Conservation (phyloP, 2,329 filamentous ascomycete species). For the Cladosporium colombiae region DNA sequence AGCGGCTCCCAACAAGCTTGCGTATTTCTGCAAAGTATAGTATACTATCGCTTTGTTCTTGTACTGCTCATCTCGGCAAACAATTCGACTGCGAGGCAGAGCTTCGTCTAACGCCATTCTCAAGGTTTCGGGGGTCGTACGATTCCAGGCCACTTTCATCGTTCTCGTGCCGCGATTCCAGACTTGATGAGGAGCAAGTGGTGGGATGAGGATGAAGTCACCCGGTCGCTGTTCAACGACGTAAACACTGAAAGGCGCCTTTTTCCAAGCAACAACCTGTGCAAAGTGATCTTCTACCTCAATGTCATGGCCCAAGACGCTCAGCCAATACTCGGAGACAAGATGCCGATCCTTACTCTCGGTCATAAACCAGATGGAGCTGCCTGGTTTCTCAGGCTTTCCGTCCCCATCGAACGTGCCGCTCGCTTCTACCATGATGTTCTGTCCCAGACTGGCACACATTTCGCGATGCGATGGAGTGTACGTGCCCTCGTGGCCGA, state of each 20-base stretch:
- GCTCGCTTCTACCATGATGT: conserved; percentile 96
- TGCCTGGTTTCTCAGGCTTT: conserved; percentile 73
- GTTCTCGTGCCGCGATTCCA: conserved; percentile 97
- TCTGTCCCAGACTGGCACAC: conserved; percentile 94
- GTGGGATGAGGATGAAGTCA: conserved; percentile 91
- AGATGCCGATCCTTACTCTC: conserved; percentile 88
- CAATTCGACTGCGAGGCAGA: conserved; percentile 81
- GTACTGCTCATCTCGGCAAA: conserved; percentile 97
- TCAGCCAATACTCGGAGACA: conserved; percentile 91
- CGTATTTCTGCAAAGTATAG: conserved; percentile 81
- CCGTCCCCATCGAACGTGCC: conserved; percentile 63
- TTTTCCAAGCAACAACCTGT: conserved; percentile 92
- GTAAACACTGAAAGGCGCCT: conserved; percentile 89
- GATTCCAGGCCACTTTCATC: conserved; percentile 98
- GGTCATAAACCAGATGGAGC: conserved; percentile 98
- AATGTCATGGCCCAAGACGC: conserved; percentile 90
- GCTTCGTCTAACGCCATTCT: conserved; percentile 84
- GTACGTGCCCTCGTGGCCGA: conserved; percentile 95
- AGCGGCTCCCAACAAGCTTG: conserved; percentile 58
- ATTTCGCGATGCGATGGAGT: conserved; percentile 95
- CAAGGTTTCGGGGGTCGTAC: conserved; percentile 88
- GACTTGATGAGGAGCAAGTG: conserved; percentile 91
- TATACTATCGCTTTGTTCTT: conserved; percentile 97
- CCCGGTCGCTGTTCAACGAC: conserved; percentile 87
- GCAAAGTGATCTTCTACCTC: conserved; percentile 97